Conservation (phyloP, 495 filamentous ascomycete genomes). For the Bacidia rubella region DNA sequence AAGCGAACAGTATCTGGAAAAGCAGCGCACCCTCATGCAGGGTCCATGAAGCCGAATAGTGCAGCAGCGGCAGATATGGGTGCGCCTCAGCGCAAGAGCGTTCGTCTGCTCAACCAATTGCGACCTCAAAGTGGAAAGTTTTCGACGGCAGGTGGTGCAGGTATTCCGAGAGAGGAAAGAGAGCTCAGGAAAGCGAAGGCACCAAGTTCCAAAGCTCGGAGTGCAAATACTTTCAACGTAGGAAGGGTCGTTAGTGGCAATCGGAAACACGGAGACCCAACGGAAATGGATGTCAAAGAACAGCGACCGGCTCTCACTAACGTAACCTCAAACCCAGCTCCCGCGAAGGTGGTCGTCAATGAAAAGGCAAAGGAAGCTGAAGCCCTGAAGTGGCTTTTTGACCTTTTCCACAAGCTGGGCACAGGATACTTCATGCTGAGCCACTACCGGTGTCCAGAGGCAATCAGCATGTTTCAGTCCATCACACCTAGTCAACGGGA, state of each 20-base stretch:
- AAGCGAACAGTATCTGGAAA: slow-evolving; percentile 83
- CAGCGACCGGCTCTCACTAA: slow-evolving; percentile 21
- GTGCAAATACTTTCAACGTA: slow-evolving; percentile 45
- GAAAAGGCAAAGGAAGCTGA: slow-evolving; percentile 55
- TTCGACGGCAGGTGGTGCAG: slow-evolving; percentile 30
- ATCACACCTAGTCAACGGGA: slow-evolving; percentile 67
- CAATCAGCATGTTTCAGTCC: slow-evolving; percentile 54
- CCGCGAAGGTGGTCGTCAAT: slow-evolving; percentile 23
- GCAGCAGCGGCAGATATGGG: slow-evolving; percentile 42
- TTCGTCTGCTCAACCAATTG: slow-evolving; percentile 60
- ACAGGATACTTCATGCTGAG: slow-evolving; percentile 61
- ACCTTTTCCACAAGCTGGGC: slow-evolving; percentile 74
- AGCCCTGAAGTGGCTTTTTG: slow-evolving; percentile 60
- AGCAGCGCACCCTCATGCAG: slow-evolving; percentile 14
- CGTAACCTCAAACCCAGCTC: slow-evolving; percentile 11
- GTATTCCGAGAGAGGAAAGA: slow-evolving; percentile 41
- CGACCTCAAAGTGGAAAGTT: slow-evolving; percentile 47
- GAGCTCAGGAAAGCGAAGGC: slow-evolving; percentile 70
- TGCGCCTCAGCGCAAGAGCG: slow-evolving; percentile 63
- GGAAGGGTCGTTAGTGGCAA: slow-evolving; percentile 83
- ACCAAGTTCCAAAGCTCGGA: slow-evolving; percentile 42
- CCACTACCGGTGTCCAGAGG: slow-evolving; percentile 64
- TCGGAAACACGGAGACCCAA: slow-evolving; percentile 46
- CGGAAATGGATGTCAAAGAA: slow-evolving; percentile 54
- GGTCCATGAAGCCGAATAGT: slow-evolving; percentile 27